Conservation (phyloP, 768 basidiomycete species). For the Termitomyces titanicus region DNA sequence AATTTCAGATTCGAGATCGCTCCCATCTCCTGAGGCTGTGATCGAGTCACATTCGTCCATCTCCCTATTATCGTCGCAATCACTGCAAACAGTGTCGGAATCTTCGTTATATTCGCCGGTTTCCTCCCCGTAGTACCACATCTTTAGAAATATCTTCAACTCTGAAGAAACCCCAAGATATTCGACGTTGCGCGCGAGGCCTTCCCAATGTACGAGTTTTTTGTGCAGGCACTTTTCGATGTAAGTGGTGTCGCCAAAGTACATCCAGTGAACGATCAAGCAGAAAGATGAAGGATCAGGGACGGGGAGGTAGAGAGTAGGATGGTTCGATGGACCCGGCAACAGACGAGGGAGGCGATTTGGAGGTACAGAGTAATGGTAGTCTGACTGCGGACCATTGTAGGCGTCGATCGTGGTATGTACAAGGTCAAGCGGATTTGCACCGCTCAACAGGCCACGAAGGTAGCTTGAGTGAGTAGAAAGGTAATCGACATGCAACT, state of each 20-base stretch:
- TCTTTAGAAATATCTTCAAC: slow-evolving; percentile 73
- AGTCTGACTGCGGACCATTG: slow-evolving; percentile 19
- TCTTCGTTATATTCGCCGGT: slow-evolving; percentile 17
- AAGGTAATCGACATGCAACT: slow-evolving; percentile 83
- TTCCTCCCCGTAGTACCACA: slow-evolving; percentile 49
- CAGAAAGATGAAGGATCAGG: slow-evolving; percentile 73
- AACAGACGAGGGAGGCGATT: slow-evolving; percentile 65
- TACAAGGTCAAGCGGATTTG: slow-evolving; percentile 58
- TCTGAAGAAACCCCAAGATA: slow-evolving; percentile 76
- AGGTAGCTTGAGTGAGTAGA: slow-evolving; percentile 79
- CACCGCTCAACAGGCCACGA: slow-evolving; percentile 65
- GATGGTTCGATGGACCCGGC: slow-evolving; percentile 62
- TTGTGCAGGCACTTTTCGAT: slow-evolving; percentile 67
- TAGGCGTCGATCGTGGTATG: slow-evolving; percentile 28
- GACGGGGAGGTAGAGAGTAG: slow-evolving; percentile 69
- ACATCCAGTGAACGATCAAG: slow-evolving; percentile 75
- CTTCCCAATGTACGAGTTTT: slow-evolving; percentile 76
- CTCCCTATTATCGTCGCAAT: background rate
- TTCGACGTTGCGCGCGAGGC: slow-evolving; percentile 84
- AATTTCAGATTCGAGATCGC: slow-evolving; percentile 21
- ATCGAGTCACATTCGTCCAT: slow-evolving; percentile 18
- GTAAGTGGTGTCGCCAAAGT: slow-evolving; percentile 64
- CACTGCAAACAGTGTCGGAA: background rate
- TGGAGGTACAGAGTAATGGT: slow-evolving; percentile 37
- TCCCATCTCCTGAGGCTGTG: slow-evolving; percentile 5